Conservation (phyloP, 257 asterid species). For the Jacaranda copaia region DNA sequence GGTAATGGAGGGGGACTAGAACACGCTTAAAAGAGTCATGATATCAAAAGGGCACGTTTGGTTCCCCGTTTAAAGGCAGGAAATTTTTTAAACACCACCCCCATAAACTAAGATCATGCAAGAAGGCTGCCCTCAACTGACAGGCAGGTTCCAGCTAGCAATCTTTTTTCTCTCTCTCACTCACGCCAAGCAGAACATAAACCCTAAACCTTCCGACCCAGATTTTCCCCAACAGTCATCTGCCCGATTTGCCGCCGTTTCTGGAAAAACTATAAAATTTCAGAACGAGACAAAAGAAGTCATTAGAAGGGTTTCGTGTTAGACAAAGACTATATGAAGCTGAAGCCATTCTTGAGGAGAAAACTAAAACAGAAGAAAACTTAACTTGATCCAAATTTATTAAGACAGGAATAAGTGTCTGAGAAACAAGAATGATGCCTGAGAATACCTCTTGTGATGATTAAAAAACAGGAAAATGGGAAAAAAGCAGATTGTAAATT, state of each 20-base stretch:
- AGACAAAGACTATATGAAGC: not conserved
- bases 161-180: constrained; percentile 39
- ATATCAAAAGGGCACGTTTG: constrained; percentile 86
- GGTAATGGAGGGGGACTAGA: constrained; percentile 30
- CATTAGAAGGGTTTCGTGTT: not conserved
- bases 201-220: constrained; percentile 53
- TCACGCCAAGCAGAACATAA: constrained; percentile 70
- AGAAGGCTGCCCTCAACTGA: constrained; percentile 74
- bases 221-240: not conserved
- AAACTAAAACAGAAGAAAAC: not conserved
- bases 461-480: not conserved
- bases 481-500: not conserved
- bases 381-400: not conserved
- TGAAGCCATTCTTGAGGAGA: not conserved
- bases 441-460: too few relatives aligned
- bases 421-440: not conserved
- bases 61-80: constrained; percentile 62
- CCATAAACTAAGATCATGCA: constrained; percentile 67
- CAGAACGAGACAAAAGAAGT: not conserved
- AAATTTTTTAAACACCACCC: constrained; percentile 12
- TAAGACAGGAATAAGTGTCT: not conserved
- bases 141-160: constrained; percentile 77
- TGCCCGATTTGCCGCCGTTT: not conserved
- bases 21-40: constrained; percentile 66
- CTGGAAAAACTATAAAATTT: not conserved